Conservation (phyloP, 1,284 basidiomycete genomes). For the Heterobasidion irregulare region DNA sequence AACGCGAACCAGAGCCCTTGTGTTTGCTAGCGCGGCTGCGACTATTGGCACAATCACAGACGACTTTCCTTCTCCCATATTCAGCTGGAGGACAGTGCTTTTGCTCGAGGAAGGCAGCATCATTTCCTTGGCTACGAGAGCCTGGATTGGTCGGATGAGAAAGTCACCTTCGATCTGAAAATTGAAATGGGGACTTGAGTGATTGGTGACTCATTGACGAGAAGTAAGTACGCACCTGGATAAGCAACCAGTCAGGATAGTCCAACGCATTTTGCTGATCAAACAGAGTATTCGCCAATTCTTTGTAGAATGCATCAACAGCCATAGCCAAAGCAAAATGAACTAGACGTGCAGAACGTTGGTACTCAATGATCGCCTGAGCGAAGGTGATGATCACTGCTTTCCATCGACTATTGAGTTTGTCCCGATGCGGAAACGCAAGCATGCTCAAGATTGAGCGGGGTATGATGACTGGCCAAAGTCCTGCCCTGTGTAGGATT, state of each 20-base stretch:
- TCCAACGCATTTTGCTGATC: constrained; percentile 11
- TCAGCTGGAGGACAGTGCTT: constrained; percentile 40
- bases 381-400: constrained; percentile 18
- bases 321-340: constrained; percentile 8
- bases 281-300: constrained; percentile 18
- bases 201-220: neutral
- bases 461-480: constrained; percentile 21
- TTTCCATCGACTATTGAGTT: constrained; percentile 17
- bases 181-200: neutral
- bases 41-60: constrained; percentile 43
- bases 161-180: constrained; percentile 36
- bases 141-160: constrained; percentile 30
- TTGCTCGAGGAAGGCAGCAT: constrained; percentile 26
- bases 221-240: constrained; percentile 25
- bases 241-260: constrained; percentile 35
- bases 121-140: constrained; percentile 36
- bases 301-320: constrained; percentile 25
- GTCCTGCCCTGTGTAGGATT: constrained; percentile 12
- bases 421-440: neutral
- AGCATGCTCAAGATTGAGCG: constrained; percentile 12
- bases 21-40: constrained; percentile 30
- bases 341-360: constrained; percentile 25
- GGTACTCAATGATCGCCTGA: constrained; percentile 19
- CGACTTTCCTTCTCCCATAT: constrained; percentile 55
- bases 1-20: constrained; percentile 33